A percentile compares a stretch with the other conserved stretches of the same genome.
phyloP scores from a whole-genome alignment of 2,329 filamentous ascomycete genomes.

The Hortaea werneckii region DNA sequence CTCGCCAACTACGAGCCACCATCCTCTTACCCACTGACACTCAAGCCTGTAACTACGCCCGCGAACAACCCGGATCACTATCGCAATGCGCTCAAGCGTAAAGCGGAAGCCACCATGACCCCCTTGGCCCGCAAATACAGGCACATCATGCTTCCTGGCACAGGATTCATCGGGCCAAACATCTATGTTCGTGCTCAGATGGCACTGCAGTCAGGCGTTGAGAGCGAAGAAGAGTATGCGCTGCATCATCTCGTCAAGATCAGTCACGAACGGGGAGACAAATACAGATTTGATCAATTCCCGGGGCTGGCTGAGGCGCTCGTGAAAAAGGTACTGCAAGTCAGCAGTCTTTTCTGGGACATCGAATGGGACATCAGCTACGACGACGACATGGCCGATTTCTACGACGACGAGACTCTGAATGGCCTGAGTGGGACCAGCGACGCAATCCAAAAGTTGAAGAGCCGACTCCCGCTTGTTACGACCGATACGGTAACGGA shows the following conservation, averaged over 20 bases:
- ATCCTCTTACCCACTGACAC: conserved; percentile 49
- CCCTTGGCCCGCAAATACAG: conserved; percentile 36
- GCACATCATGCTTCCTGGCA: conserved; percentile 52
- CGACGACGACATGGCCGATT: conserved; percentile 42
- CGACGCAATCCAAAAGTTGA: conserved; percentile 63
- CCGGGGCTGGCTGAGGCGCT: conserved; percentile 79
- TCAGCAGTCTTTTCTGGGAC: conserved; percentile 70
- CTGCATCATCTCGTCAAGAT: conserved; percentile 92
- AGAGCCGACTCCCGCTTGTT: conserved; percentile 46
- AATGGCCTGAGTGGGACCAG: conserved; percentile 58
- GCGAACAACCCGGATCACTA: conserved; percentile 64
- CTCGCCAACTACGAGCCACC: conserved; percentile 62
- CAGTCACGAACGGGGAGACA: conserved; percentile 86
- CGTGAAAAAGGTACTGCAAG: conserved; percentile 70
- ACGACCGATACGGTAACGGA: conserved; percentile 62
- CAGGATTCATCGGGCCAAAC: conserved; percentile 59
- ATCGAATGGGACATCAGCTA: conserved; percentile 74
- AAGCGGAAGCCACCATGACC: conserved; percentile 26
- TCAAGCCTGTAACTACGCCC: conserved; percentile 66
- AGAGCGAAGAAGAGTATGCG: conserved; percentile 80
- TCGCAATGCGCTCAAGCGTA: conserved; percentile 45
- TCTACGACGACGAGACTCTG: conserved; percentile 44
- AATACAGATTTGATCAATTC: conserved; percentile 90
- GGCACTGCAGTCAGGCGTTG: conserved; percentile 68
- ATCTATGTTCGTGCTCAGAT: conserved; percentile 86